Evolutionary conservation across 2,329 filamentous ascomycete species (phyloP), one percentile per base, ranked within the genome.

Genomic region (Biscogniauxia mediterranea): DNA sequence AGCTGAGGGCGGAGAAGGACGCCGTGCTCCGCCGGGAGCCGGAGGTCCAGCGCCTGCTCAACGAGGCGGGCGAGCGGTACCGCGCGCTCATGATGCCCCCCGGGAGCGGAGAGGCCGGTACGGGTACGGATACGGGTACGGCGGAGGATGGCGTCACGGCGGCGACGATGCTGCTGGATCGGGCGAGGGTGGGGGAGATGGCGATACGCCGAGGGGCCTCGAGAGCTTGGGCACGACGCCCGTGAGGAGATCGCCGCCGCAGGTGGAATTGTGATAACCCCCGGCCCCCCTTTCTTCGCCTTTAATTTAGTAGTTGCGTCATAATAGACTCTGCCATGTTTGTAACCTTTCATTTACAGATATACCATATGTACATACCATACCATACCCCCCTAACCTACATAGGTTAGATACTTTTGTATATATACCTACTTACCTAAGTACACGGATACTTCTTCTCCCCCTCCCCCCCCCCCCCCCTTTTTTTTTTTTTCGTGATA

Each of bases 11-110:
- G 59, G 88, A 91, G 73, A 88, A 87, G 67, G 76, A 78, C 1
- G 81, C 85, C 25, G 85, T 97, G 51, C 76, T 83, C 4, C 80
- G 83, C 64, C 82, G 92, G 61, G 91, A 97, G 75, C 83, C 81
- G 5, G 91, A 95, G 74, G 89, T 97, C 0, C 93, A 97, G 75
- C 82, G 83, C 20, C 78, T 96, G 58, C 78, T 98, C 57, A 89
- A 92, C 72, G 89, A 95, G 73, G 91, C 92, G 0, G 93, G 91
- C 0, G 87, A 91, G 62, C 83, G 85, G 64, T 92, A 89, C 71
- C 83, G 88, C 68, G 67, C 63, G 11, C 54, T 72, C 51, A 70
- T 66, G 46, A 66, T 71, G 62, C 55, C 66, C 2, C 5, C 23
- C 23, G 23, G 23, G 23, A 23, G 23, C 23, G 23, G 28, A 32